Base-by-base conservation (phyloP, 352 stramenopile genomes). In the Globisporangium rhizosaccharum region DNA sequence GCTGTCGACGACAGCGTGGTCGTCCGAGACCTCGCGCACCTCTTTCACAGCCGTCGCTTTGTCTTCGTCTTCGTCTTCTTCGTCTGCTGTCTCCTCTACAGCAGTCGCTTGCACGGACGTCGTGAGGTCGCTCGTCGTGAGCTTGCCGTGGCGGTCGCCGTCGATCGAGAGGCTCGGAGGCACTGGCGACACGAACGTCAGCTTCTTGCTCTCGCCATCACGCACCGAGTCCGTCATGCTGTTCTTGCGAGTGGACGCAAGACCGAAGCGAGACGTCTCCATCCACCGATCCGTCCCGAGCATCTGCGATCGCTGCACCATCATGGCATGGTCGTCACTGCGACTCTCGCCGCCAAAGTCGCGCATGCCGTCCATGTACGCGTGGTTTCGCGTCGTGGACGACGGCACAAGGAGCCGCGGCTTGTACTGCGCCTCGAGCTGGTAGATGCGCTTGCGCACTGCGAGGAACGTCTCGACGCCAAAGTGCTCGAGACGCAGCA, bases 401-500 rank as follows among this genome's bases (percentile, higher is more conserved):
- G 60, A 53, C 30, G 71, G 70, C 18, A 71, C 73, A 25, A 53
- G 52, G 53, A 76, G 62, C 37, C 66, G 53, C 30, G 70, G 64
- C 23, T 77, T 67, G 60, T 66, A 73, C 23, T 81, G 68, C 15
- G 70, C 56, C 54, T 78, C 68, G 47, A 87, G 42, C 44, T 82
- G 70, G 33, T 62, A 68, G 20, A 45, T 58, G 51, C 79, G 80
- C 47, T 72, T 75, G 25, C 53, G 76, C 53, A 63, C 71, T 15
- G 76, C 70, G 53, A 83, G 67, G n/a, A 73, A 73, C 11, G 80
- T 62, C 48, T 84, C 72, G 23, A 82, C 62, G 3, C 61, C 72
- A 44, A 85, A 87, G 42, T 87, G 73, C 52, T 88, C 78, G 46
- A 86, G 53, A 26, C 76, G 74, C 46, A 88, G 50, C 18, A 84